phyloP scores from a whole-genome alignment of 129 eudicot species.

The Flaveria ramosissima region DNA sequence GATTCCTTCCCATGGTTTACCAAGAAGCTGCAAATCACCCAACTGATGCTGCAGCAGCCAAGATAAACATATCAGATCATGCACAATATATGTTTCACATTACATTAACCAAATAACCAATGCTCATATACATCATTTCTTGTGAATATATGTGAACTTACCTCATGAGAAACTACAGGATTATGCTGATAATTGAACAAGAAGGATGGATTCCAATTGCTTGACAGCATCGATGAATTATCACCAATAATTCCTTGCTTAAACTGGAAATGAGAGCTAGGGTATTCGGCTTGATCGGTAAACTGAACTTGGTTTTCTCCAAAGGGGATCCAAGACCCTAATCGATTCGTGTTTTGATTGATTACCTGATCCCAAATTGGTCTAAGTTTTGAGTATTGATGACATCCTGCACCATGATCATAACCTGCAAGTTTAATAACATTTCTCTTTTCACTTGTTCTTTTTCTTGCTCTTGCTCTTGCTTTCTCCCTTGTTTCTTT shows the following conservation, averaged over 20 bases:
- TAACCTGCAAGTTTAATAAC: constrained; percentile 16
- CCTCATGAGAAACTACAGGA: constrained; percentile 44
- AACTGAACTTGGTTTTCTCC: constrained; percentile 27
- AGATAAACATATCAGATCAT: constrained; percentile 3
- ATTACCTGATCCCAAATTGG: constrained; percentile 24
- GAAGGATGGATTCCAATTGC: constrained; percentile 45
- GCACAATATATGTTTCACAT: background rate
- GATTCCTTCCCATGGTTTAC: constrained; percentile 44
- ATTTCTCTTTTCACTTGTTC: constrained; percentile 57
- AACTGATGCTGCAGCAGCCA: constrained; percentile 31
- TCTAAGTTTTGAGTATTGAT: constrained; percentile 23
- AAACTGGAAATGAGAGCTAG: constrained; percentile 20
- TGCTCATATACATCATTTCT: background rate
- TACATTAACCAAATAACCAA: background rate
- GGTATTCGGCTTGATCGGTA: constrained; percentile 27
- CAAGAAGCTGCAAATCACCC: constrained; percentile 33
- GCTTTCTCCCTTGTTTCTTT: constrained; percentile 67
- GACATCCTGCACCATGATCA: background rate
- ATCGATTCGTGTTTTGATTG: constrained; percentile 26
- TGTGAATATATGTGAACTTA: constrained; percentile 6
- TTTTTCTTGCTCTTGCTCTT: constrained; percentile 70
- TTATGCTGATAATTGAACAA: constrained; percentile 44
- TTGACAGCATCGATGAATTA: constrained; percentile 12
- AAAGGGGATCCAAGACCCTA: constrained; percentile 46
- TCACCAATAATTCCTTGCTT: constrained; percentile 34